Evolutionary conservation across 2,329 filamentous ascomycete species (phyloP).

Genomic region (Lachnellula subtilissima): DNA sequence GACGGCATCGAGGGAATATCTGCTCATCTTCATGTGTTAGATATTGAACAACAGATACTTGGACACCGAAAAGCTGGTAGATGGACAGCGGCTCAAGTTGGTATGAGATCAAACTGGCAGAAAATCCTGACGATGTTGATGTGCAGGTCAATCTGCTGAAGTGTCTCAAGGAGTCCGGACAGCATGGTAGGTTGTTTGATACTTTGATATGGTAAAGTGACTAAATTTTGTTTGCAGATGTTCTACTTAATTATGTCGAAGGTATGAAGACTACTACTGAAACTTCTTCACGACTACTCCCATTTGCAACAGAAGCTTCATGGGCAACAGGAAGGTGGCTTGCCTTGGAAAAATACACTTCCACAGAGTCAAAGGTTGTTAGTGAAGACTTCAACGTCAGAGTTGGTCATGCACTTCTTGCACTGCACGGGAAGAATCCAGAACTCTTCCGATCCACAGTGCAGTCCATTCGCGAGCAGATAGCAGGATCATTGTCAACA

Average conservation of each 20-base stretch:
- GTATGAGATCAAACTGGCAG: constrained; percentile 87
- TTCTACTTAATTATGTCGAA: constrained; percentile 81
- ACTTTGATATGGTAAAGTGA: constrained; percentile 15
- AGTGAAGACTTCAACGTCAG: constrained; percentile 74
- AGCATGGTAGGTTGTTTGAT: constrained; percentile 61
- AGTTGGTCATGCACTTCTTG: constrained; percentile 64
- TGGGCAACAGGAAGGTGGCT: constrained; percentile 86
- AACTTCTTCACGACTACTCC: constrained; percentile 60
- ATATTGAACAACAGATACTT: constrained; percentile 87
- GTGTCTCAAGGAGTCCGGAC: constrained; percentile 91
- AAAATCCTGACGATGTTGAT: constrained; percentile 71
- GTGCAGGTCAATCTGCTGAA: constrained; percentile 78
- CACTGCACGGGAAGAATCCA: constrained; percentile 48
- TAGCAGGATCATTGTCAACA: constrained; percentile 69
- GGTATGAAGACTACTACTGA: constrained; percentile 53
- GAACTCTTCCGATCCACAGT: constrained; percentile 54
- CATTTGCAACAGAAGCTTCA: constrained; percentile 84
- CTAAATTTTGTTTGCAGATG: constrained; percentile 49
- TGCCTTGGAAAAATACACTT: constrained; percentile 63
- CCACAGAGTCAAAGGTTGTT: constrained; percentile 40
- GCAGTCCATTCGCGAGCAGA: constrained; percentile 59
- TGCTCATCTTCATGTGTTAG: constrained; percentile 76
- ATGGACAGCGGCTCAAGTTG: constrained; percentile 96
- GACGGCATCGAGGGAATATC: constrained; percentile 95
- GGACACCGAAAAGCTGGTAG: constrained; percentile 89